phyloP scores from a whole-genome alignment of 805 yeast species.

The Lachancea waltii region DNA sequence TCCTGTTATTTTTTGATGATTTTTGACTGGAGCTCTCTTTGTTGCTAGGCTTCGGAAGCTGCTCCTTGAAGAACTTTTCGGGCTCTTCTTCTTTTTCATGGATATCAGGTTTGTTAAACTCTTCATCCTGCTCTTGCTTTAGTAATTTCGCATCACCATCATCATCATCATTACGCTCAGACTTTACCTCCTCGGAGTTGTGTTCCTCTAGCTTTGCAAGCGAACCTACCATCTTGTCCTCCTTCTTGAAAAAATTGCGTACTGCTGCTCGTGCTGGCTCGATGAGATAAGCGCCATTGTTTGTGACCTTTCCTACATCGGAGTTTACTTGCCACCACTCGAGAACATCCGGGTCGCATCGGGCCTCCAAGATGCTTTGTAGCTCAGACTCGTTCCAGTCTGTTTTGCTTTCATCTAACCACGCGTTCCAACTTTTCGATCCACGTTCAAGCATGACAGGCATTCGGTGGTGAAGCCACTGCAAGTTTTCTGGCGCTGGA shows the following conservation, averaged over 20 bases:
- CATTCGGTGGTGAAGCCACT: constrained; percentile 72
- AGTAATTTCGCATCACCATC: neutral
- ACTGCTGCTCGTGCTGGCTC: constrained; percentile 25
- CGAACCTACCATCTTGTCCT: neutral
- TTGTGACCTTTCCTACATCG: constrained; percentile 57
- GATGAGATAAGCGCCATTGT: constrained; percentile 35
- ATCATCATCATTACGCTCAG: neutral
- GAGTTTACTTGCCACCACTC: constrained; percentile 49
- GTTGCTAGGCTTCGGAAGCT: neutral
- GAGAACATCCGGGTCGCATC: constrained; percentile 34
- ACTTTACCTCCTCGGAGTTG: constrained; percentile 7
- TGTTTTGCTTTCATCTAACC: constrained; percentile 45
- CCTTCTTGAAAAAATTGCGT: constrained; percentile 9
- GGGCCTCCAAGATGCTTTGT: constrained; percentile 35
- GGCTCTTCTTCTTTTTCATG: constrained; percentile 1
- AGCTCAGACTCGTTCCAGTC: constrained; percentile 38
- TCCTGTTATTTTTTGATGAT: neutral
- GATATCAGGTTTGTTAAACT: neutral
- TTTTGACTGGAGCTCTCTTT: neutral
- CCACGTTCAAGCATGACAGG: constrained; percentile 65
- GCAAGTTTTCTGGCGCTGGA: constrained; percentile 52
- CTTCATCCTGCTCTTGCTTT: constrained; percentile 3
- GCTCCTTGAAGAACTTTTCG: neutral
- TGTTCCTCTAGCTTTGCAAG: constrained; percentile 1
- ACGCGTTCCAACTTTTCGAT: constrained; percentile 48